Conservation (phyloP, 306 rosid genomes). For the Lathyrus tuberosus region DNA sequence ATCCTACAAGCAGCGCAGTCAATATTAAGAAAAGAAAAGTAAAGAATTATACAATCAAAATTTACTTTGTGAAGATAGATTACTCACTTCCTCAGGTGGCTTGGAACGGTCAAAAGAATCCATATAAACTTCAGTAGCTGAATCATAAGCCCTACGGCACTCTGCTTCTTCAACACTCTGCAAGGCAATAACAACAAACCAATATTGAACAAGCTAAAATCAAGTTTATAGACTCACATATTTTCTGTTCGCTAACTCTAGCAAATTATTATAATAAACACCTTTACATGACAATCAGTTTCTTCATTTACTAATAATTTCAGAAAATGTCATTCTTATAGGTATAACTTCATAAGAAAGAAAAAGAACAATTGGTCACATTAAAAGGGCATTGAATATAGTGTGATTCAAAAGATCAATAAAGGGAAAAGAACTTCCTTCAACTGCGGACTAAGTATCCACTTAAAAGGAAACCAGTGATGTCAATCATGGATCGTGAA, state of each 20-base stretch:
- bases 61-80: conserved; percentile 30
- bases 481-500: background rate
- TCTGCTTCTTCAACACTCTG: conserved; percentile 97
- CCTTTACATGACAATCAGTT: background rate
- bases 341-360: background rate
- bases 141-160: conserved; percentile 85
- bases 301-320: conserved; percentile 11
- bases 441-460: conserved; percentile 2
- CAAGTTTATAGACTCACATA: conserved; percentile 8
- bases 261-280: background rate
- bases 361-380: conserved; percentile 10
- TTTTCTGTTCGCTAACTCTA: conserved; percentile 5
- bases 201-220: conserved; percentile 9
- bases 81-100: conserved; percentile 90
- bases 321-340: background rate
- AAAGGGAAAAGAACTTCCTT: conserved; percentile 13
- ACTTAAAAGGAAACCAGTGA: background rate
- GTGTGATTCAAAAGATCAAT: background rate
- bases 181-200: conserved; percentile 34
- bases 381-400: conserved; percentile 20
- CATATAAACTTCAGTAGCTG: conserved; percentile 74
- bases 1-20: conserved; percentile 55
- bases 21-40: conserved; percentile 26
- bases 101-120: conserved; percentile 74
- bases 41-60: conserved; percentile 21